Percentiles rank a stretch among this genome's conserved stretches.
These are phyloP conservation scores for Conoideocrella luteorostrata DNA, from an alignment of 2,329 filamentous ascomycete genomes.

Conservation along the genomic window DNA sequence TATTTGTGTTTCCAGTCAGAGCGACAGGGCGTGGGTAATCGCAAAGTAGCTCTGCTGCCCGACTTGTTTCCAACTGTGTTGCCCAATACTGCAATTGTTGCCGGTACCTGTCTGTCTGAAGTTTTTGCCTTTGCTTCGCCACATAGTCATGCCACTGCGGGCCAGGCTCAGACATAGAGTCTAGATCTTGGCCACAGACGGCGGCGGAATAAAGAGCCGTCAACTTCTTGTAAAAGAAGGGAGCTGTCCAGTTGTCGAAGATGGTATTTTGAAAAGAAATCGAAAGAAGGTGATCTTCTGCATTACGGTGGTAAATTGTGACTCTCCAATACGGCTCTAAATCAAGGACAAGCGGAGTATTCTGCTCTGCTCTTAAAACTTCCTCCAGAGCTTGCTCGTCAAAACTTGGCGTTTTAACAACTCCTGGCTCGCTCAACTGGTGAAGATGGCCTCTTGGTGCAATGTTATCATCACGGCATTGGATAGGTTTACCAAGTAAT, in stretches of 20 bases:
- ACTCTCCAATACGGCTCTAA: background rate
- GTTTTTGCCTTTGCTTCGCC: background rate
- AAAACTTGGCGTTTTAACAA: no score
- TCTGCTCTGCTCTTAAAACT: no score
- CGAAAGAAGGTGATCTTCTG: background rate
- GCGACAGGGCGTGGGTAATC: constrained; percentile 14
- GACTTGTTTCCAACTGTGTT: constrained; percentile 11
- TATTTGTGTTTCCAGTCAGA: constrained; percentile 10
- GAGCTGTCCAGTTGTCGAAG: background rate
- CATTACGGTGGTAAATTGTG: background rate
- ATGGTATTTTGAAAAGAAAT: background rate
- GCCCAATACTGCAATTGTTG: constrained; percentile 19
- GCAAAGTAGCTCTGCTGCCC: constrained; percentile 12
- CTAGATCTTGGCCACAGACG: background rate
- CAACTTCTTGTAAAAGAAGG: background rate
- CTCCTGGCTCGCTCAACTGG: no score
- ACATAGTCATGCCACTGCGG: background rate
- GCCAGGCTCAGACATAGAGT: background rate
- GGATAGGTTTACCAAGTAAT: no score
- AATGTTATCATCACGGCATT: no score
- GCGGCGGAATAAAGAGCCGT: background rate
- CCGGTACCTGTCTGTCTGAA: constrained; percentile 10
- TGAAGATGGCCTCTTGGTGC: no score
- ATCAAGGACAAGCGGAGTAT: background rate
- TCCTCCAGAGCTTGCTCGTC: no score